These are phyloP conservation scores for Suillus brevipes DNA, from an alignment of 768 basidiomycete species.

Conservation along the genomic window DNA sequence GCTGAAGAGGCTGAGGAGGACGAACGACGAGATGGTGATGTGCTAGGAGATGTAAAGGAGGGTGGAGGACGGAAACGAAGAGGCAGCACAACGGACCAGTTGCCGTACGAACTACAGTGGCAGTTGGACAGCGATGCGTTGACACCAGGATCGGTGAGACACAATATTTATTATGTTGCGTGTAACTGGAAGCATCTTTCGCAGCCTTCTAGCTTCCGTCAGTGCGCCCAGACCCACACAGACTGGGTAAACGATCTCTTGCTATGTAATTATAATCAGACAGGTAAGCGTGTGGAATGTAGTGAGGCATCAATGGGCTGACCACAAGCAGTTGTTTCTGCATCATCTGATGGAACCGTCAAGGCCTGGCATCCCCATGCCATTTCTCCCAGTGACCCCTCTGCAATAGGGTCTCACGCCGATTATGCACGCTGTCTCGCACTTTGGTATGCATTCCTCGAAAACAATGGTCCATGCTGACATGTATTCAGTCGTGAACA, in stretches of 20 bases:
- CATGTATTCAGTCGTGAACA: slow-evolving; percentile 59
- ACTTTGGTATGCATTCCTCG: slow-evolving; percentile 51
- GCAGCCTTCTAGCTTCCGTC: slow-evolving; percentile 55
- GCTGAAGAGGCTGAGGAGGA: slow-evolving; percentile 72
- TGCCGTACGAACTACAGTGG: slow-evolving; percentile 77
- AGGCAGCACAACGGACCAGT: slow-evolving; percentile 28
- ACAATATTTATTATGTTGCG: neutral
- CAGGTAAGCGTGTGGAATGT: slow-evolving; percentile 45
- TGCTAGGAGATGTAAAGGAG: slow-evolving; percentile 69
- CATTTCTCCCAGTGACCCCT: slow-evolving; percentile 55
- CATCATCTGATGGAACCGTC: slow-evolving; percentile 93
- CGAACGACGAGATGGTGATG: slow-evolving; percentile 71
- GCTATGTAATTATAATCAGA: slow-evolving; percentile 90
- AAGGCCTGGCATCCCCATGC: slow-evolving; percentile 92
- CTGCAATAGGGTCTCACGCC: slow-evolving; percentile 68
- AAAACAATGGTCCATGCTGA: slow-evolving; percentile 15
- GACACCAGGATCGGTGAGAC: slow-evolving; percentile 49
- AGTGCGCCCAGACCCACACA: slow-evolving; percentile 84
- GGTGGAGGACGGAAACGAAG: slow-evolving; percentile 34
- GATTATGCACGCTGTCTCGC: slow-evolving; percentile 87
- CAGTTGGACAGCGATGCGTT: slow-evolving; percentile 64
- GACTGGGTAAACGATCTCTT: slow-evolving; percentile 98
- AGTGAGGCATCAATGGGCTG: slow-evolving; percentile 1
- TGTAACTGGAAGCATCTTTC: slow-evolving; percentile 2
- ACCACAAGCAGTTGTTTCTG: slow-evolving; percentile 70